A percentile compares a stretch with the other conserved stretches of the same genome.
phyloP scores from a whole-genome alignment of 2,329 filamentous ascomycete species.

The Trichoderma koningii region DNA sequence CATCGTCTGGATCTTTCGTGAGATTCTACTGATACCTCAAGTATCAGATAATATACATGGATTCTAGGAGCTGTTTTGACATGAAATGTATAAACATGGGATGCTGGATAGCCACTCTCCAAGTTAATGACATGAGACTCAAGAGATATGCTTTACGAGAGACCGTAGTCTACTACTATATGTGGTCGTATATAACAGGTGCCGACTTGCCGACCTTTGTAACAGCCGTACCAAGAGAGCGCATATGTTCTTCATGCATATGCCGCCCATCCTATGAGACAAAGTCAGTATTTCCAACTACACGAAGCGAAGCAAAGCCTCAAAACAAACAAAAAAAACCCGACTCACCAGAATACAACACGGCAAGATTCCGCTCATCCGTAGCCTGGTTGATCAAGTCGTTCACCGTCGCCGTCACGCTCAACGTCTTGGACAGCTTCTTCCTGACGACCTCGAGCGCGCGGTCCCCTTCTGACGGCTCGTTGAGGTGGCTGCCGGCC shows the following conservation, averaged over 20 bases:
- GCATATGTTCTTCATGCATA: conserved; percentile 42
- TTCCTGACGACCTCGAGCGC: conserved; percentile 92
- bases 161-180: too few species aligned
- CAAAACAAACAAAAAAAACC: too few species aligned
- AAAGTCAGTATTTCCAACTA: neutral
- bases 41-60: too few species aligned
- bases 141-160: too few species aligned
- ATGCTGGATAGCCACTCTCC: too few species aligned
- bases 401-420: conserved; percentile 92
- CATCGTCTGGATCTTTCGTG: too few species aligned
- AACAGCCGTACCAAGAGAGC: neutral
- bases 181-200: too few species aligned
- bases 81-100: too few species aligned
- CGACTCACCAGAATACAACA: conserved; percentile 77
- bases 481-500: conserved; percentile 48
- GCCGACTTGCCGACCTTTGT: too few species aligned
- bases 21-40: too few species aligned
- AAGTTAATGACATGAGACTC: too few species aligned
- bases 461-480: conserved; percentile 77
- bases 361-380: conserved; percentile 87
- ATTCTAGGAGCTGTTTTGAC: too few species aligned
- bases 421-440: conserved; percentile 92
- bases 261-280: conserved; percentile 48
- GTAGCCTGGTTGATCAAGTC: conserved; percentile 95
- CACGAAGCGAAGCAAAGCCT: neutral